Percentiles rank a stretch among this genome's conserved stretches.
Conservation (phyloP, 768 basidiomycete genomes). For the Botryobasidium botryosum region DNA sequence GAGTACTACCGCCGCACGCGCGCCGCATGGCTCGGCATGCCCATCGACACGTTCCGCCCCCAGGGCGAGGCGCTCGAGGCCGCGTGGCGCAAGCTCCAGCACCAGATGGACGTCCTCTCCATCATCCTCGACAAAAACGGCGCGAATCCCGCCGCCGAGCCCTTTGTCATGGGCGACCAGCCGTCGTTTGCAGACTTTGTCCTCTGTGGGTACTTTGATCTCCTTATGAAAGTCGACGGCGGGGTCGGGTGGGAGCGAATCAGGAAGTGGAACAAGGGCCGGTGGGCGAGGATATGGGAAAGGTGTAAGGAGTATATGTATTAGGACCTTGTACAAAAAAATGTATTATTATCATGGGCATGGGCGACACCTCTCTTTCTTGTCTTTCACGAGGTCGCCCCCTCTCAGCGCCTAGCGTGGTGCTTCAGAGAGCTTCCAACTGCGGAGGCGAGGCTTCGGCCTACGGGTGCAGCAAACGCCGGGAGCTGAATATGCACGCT, state of each 20-base stretch:
- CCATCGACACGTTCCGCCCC: not conserved
- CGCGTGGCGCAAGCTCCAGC: not conserved
- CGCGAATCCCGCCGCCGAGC: not conserved
- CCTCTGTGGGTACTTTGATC: not conserved
- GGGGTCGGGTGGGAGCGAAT: not conserved
- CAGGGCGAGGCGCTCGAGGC: not conserved
- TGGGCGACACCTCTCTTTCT: too few relatives aligned
- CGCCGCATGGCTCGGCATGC: not conserved
- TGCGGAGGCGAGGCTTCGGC: too few relatives aligned
- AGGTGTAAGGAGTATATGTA: not conserved
- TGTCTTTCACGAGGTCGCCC: too few relatives aligned
- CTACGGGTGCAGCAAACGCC: too few relatives aligned
- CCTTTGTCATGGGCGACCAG: slow-evolving; percentile 6
- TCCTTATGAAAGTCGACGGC: not conserved
- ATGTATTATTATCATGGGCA: too few relatives aligned
- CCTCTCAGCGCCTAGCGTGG: too few relatives aligned
- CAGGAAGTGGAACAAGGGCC: not conserved
- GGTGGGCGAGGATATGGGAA: not conserved
- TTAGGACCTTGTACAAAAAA: too few relatives aligned
- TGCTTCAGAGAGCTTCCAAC: too few relatives aligned
- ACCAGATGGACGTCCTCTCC: slow-evolving; percentile 1
- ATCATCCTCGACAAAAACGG: not conserved
- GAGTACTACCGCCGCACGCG: not conserved
- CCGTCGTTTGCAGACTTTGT: slow-evolving; percentile 1
- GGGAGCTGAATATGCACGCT: too few relatives aligned